phyloP scores from a whole-genome alignment of 352 stramenopile genomes.

The Phytophthora sp. region DNA sequence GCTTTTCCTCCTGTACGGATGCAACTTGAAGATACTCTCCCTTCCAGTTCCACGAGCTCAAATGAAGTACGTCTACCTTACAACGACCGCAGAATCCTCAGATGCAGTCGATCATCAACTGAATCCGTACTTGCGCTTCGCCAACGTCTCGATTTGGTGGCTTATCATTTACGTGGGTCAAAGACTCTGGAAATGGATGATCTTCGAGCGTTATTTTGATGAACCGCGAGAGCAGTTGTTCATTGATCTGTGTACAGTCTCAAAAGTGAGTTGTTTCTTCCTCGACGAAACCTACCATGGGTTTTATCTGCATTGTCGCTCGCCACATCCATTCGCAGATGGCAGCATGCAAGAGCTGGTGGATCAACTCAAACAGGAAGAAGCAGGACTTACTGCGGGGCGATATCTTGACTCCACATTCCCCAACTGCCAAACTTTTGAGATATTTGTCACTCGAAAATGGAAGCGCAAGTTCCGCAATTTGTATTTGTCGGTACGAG shows the following conservation, averaged over 20 bases:
- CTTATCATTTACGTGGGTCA: constrained; percentile 74
- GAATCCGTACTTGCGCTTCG: constrained; percentile 93
- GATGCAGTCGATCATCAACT: constrained; percentile 37
- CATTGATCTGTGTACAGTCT: constrained; percentile 95
- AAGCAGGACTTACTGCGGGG: constrained; percentile 82
- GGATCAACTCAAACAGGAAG: constrained; percentile 92
- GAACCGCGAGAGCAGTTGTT: constrained; percentile 83
- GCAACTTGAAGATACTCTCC: constrained; percentile 50
- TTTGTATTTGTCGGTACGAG: constrained; percentile 52
- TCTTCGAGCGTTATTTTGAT: constrained; percentile 83
- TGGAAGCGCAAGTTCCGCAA: constrained; percentile 87
- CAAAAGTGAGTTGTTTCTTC: constrained; percentile 93
- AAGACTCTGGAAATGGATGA: constrained; percentile 89
- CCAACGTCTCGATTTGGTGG: constrained; percentile 88
- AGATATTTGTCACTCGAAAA: constrained; percentile 90
- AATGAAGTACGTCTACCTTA: constrained; percentile 53
- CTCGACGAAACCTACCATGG: constrained; percentile 93
- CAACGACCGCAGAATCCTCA: constrained; percentile 8
- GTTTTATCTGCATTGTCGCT: constrained; percentile 95
- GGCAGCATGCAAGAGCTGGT: constrained; percentile 93
- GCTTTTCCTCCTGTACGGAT: constrained; percentile 90
- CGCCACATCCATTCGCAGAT: constrained; percentile 93
- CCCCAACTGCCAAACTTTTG: constrained; percentile 90
- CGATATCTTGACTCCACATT: constrained; percentile 83
- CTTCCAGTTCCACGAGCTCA: constrained; percentile 63